phyloP scores from a whole-genome alignment of 208 protist species.

The Leishmania turanica region DNA sequence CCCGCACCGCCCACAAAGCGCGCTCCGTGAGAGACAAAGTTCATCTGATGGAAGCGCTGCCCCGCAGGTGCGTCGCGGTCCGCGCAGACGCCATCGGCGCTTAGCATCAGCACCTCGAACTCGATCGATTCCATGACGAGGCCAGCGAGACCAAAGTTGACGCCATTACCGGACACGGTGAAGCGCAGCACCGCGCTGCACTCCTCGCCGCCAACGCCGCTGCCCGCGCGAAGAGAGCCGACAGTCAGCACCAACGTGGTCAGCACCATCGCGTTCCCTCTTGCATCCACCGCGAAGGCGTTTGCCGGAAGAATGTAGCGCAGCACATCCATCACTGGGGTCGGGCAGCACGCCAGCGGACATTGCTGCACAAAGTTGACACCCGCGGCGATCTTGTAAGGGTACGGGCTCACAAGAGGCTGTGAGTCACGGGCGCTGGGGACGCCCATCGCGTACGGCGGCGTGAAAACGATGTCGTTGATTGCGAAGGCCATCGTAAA shows the following conservation, averaged over 20 bases:
- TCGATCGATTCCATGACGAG: conserved; percentile 60
- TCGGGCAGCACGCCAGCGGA: conserved; percentile 50
- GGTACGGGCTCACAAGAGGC: conserved; percentile 41
- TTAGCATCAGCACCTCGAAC: conserved; percentile 59
- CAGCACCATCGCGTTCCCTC: background rate
- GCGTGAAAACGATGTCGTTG: conserved; percentile 75
- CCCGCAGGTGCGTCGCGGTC: background rate
- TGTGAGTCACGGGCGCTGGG: conserved; percentile 34
- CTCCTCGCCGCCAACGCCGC: conserved; percentile 19
- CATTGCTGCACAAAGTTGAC: conserved; percentile 79
- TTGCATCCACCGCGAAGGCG: conserved; percentile 38
- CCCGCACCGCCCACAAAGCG: conserved; percentile 10
- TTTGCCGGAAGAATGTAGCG: conserved; percentile 43
- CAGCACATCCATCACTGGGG: conserved; percentile 57
- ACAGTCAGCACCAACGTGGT: conserved; percentile 42
- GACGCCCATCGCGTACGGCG: conserved; percentile 50
- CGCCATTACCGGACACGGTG: conserved; percentile 53
- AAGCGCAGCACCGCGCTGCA: conserved; percentile 52
- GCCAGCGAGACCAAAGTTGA: conserved; percentile 47
- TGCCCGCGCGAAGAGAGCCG: conserved; percentile 24
- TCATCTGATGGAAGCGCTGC: conserved; percentile 16
- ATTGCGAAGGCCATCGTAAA: conserved; percentile 60
- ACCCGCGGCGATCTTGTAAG: conserved; percentile 60
- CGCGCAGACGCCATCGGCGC: background rate
- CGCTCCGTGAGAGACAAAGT: conserved; percentile 31